phyloP scores from a whole-genome alignment of 2,329 filamentous ascomycete species.

The Endothia cerciana region DNA sequence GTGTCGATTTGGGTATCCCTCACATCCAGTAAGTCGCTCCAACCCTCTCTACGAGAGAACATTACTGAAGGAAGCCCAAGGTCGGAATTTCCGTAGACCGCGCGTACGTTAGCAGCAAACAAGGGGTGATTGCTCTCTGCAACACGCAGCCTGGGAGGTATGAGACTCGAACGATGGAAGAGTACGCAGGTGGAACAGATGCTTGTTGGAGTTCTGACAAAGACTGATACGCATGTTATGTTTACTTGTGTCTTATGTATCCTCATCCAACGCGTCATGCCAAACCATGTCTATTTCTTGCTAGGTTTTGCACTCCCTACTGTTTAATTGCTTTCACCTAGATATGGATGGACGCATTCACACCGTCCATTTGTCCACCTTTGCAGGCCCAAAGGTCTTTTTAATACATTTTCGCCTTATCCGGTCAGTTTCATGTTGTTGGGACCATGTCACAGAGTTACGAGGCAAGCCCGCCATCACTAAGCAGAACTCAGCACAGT shows the following conservation, averaged over 20 bases:
- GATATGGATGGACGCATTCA: background rate
- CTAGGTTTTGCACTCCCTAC: background rate
- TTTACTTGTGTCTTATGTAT: background rate
- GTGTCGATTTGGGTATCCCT: slow-evolving; percentile 39
- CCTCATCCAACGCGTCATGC: background rate
- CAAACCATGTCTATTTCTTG: background rate
- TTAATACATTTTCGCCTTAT: background rate
- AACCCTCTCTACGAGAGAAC: background rate
- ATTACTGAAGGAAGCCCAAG: background rate
- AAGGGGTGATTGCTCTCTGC: background rate
- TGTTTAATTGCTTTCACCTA: background rate
- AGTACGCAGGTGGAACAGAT: background rate
- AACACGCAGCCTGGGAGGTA: background rate
- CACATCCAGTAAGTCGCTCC: slow-evolving; percentile 13
- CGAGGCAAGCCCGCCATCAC: too few relatives aligned
- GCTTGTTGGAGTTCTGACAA: background rate
- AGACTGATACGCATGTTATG: background rate
- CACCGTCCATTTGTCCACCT: background rate
- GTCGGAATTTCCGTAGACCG: background rate
- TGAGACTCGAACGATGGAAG: background rate
- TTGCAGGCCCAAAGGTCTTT: background rate
- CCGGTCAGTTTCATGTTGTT: background rate
- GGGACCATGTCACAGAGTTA: too few relatives aligned
- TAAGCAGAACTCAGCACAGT: too few relatives aligned
- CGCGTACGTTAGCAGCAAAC: background rate